Evolutionary conservation across 2,329 filamentous ascomycete species (phyloP), one percentile per base, ranked within the genome.

Genomic region (Coccinonectria pachysandricola): DNA sequence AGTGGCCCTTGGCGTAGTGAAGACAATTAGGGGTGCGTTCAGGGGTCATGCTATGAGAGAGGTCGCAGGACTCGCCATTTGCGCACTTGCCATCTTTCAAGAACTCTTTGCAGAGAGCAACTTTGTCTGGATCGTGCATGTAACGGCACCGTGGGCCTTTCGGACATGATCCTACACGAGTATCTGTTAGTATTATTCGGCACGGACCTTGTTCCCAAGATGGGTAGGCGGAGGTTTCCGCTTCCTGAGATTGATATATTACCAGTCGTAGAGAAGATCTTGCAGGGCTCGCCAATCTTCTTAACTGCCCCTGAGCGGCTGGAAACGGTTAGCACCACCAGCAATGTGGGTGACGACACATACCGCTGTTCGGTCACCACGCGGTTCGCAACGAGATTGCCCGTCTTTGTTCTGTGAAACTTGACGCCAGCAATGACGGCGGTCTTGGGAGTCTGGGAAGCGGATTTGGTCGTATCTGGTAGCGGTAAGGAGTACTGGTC

Each of bases 1-100:
- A 96, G 50, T 85, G 82, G 48, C 86, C 86, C 53, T 82, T 81
- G 53, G 85, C 72, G 62, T 85, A 94, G 62, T 95, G 86, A 53
- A 91, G 59, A 63, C 91, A 96, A 35, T 80, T 73, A 31, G 91
- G 87, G 28, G 82, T 82, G 57, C 88, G 81, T 56, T 95, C 72
- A 40, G 85, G 73, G 29, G 71, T 82, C 37, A 83, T 64, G 24
- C 91, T 78, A 68, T 96, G 91, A 37, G 87, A 94, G 34, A 96
- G 70, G 57, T 93, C 83, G 68, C 91, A 98, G 47, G 68, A 68
- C 48, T 79, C 71, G 57, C 85, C 85, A 53, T 73, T 72, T 43
- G 65, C 61, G 61, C 91, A 98, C 46, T 70, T 66, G 49, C 82
- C 79, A 50, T 80, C 86, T 48, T 78, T 76, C 28, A 96, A 66